phyloP scores from a whole-genome alignment of 2,329 filamentous ascomycete genomes.

The Alternaria dauci region DNA sequence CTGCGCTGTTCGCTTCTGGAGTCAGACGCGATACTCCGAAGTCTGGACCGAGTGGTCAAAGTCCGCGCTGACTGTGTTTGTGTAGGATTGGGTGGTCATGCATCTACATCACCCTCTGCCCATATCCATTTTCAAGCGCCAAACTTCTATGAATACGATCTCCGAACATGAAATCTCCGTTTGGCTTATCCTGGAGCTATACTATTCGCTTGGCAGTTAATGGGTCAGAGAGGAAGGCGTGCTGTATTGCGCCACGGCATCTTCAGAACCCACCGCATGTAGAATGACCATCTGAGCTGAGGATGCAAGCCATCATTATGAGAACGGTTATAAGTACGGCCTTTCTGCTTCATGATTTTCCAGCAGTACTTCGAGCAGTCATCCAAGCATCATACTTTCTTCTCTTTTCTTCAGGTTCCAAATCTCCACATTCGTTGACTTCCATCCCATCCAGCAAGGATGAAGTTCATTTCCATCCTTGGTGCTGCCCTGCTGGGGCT shows the following conservation, averaged over 20 bases:
- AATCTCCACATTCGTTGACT: constrained; percentile 3
- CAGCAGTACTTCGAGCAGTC: constrained; percentile 5
- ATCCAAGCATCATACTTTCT: neutral
- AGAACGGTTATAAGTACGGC: constrained; percentile 5
- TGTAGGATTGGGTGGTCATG: neutral
- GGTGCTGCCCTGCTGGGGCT: constrained; percentile 34
- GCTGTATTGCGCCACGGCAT: neutral
- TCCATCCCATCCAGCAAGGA: constrained; percentile 13
- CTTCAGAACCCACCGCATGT: no score
- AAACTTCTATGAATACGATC: neutral
- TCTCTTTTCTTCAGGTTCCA: constrained; percentile 12
- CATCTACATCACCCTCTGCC: neutral
- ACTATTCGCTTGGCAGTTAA: neutral
- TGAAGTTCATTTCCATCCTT: constrained; percentile 35
- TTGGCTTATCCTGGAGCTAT: neutral
- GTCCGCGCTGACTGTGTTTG: constrained; percentile 3
- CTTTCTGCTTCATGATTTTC: neutral
- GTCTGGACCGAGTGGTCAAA: neutral
- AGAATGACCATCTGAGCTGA: neutral
- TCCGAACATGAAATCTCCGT: constrained; percentile 10
- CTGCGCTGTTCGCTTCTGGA: neutral
- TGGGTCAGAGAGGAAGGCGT: neutral
- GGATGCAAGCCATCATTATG: neutral
- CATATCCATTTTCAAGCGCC: neutral
- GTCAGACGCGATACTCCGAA: neutral